These are phyloP conservation scores for Ailanthus altissimus DNA, from an alignment of 345 rosid species.

Conservation along the genomic window DNA sequence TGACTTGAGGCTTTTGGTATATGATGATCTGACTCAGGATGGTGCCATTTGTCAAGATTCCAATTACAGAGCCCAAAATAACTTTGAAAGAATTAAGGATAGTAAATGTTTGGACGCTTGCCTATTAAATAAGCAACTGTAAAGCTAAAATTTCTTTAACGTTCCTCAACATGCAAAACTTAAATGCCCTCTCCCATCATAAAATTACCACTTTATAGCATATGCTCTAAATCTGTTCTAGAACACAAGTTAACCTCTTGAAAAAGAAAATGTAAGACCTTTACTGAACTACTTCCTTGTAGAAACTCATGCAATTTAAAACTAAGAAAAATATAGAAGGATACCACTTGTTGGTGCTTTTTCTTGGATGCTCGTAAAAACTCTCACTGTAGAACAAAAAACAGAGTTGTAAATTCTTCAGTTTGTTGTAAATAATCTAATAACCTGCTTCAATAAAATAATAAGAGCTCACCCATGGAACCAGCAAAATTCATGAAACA, in stretches of 20 bases:
- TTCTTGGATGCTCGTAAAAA: slow-evolving; percentile 92
- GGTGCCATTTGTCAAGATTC: slow-evolving; percentile 60
- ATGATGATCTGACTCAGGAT: slow-evolving; percentile 66
- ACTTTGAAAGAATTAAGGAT: slow-evolving; percentile 53
- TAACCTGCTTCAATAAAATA: neutral
- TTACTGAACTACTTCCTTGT: neutral
- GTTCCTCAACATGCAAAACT: neutral
- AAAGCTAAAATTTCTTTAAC: neutral
- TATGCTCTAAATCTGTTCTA: neutral
- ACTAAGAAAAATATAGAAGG: slow-evolving; percentile 35
- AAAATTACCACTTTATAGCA: neutral
- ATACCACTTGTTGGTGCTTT: slow-evolving; percentile 87
- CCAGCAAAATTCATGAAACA: slow-evolving; percentile 77
- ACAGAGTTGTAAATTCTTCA: neutral
- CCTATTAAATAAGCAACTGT: neutral
- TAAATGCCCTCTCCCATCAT: too few species aligned
- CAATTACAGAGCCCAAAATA: slow-evolving; percentile 62
- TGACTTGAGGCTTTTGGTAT: slow-evolving; percentile 48
- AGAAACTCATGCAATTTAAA: neutral
- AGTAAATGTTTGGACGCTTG: slow-evolving; percentile 12
- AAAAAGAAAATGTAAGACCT: neutral
- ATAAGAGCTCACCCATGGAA: slow-evolving; percentile 60
- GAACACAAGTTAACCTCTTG: neutral
- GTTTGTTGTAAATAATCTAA: neutral
- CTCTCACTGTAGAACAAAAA: slow-evolving; percentile 59